These are phyloP conservation scores for Austroboletus eburneus DNA, from an alignment of 768 basidiomycete genomes.

Conservation along the genomic window DNA sequence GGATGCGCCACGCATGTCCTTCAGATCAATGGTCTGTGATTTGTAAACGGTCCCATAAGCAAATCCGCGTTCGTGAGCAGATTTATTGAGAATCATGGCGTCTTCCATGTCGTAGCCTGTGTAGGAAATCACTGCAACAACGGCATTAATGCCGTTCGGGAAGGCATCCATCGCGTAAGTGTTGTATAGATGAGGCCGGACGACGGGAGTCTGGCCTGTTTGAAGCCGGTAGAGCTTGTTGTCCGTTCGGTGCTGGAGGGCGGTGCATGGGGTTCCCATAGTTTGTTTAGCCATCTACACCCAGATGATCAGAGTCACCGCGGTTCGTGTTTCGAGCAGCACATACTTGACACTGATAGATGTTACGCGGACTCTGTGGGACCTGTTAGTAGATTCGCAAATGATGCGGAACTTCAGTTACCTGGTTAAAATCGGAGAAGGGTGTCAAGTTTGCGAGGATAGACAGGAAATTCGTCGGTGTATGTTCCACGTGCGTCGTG, in stretches of 20 bases:
- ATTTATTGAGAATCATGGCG: slow-evolving; percentile 99
- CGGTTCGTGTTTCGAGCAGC: background rate
- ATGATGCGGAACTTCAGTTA: slow-evolving; percentile 26
- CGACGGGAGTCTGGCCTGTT: slow-evolving; percentile 91
- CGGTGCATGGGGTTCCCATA: slow-evolving; percentile 97
- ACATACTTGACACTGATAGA: slow-evolving; percentile 86
- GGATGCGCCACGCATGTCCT: slow-evolving; percentile 66
- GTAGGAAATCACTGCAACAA: slow-evolving; percentile 99
- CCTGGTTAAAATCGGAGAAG: slow-evolving; percentile 99
- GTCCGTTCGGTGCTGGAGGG: slow-evolving; percentile 88
- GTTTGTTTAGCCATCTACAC: slow-evolving; percentile 98
- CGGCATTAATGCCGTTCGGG: slow-evolving; percentile 96
- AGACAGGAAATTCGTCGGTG: slow-evolving; percentile 92
- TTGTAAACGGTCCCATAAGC: slow-evolving; percentile 97
- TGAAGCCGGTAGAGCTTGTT: slow-evolving; percentile 98
- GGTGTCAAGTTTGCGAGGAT: slow-evolving; percentile 97
- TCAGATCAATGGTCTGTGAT: slow-evolving; percentile 85
- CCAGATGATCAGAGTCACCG: slow-evolving; percentile 5
- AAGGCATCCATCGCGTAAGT: slow-evolving; percentile 98
- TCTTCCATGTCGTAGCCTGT: slow-evolving; percentile 99
- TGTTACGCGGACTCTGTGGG: slow-evolving; percentile 77
- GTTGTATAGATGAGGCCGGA: slow-evolving; percentile 87
- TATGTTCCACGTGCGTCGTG: slow-evolving; percentile 89
- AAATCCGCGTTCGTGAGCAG: slow-evolving; percentile 96
- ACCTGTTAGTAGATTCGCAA: background rate